Evolutionary conservation across 805 yeast genomes (phyloP).

Genomic region (Kuraishia hungarica): DNA sequence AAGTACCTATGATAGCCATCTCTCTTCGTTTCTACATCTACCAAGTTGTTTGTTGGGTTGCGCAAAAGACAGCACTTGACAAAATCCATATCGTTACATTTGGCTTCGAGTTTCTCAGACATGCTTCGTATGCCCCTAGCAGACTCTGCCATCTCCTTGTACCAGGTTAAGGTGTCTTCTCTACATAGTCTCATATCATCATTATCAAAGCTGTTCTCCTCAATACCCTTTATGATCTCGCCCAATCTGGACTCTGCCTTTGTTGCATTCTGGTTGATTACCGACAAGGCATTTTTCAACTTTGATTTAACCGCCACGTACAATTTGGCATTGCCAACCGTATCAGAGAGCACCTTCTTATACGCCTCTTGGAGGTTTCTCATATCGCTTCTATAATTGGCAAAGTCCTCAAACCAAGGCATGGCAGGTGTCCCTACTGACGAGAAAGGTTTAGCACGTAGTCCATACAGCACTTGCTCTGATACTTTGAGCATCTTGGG

Average conservation of each 20-base stretch:
- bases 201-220: neutral
- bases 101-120: slow-evolving; percentile 7
- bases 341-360: neutral
- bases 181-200: slow-evolving; percentile 19
- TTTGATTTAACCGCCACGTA: neutral
- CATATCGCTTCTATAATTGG: slow-evolving; percentile 9
- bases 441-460: slow-evolving; percentile 73
- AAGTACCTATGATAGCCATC: slow-evolving; percentile 36
- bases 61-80: slow-evolving; percentile 5
- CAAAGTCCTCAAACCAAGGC: slow-evolving; percentile 39
- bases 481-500: slow-evolving; percentile 20
- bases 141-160: slow-evolving; percentile 19
- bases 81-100: slow-evolving; percentile 7
- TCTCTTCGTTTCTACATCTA: slow-evolving; percentile 18
- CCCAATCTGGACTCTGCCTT: neutral
- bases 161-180: slow-evolving; percentile 20
- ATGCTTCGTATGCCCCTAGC: slow-evolving; percentile 17
- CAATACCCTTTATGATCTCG: neutral
- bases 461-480: slow-evolving; percentile 31
- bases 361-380: neutral
- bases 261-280: neutral
- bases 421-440: slow-evolving; percentile 71
- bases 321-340: neutral
- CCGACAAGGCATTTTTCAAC: neutral
- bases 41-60: slow-evolving; percentile 4